Base-by-base conservation (phyloP, 2,329 filamentous ascomycete species). In the Periglandula ipomoeae region DNA sequence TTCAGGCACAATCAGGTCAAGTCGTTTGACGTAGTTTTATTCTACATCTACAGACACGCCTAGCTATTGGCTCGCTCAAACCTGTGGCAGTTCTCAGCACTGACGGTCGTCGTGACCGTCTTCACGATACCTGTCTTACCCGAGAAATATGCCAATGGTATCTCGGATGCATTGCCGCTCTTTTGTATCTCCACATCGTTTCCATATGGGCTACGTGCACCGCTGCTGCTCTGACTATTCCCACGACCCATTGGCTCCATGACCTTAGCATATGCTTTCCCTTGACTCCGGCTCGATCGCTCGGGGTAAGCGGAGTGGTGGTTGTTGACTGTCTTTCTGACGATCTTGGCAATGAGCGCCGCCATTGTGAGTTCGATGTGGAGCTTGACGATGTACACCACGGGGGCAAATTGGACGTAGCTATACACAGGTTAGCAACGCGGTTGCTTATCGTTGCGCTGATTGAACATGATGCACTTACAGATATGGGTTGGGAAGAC, bases 281-380 rank as follows among this genome's bases (percentile, higher is more conserved):
- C 15, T 17, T 40, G 19, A 39, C 30, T 49, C 13, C 40, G 23
- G 22, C 22, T 17, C 9, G 49, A 41, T 5, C 30, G 35, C 11
- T 42, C 17, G 3, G 37, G 8, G 22, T 50, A 48, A 6, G 23
- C 34, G 17, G 8, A 15, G n/a, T 45, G 13, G 9, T 13, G 10
- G 3, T 39, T 19, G 17, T 40, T 42, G 9, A 39, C 44, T 1
- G 43, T 22, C 10, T 38, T 46, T n/a, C 30, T 32, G 44, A 51
- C 62, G 2, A 71, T 59, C 46, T 68, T 69, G 26, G 61, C 69
- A 48, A 77, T 76, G 22, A 77, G 66, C 20, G 70, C 68, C 24
- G 74, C 72, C 72, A 77, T 76, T 17, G 68, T 67, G 56, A 77
- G 67, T 53, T 77, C 74, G 53, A 77, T 76, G 53, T 76, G 70